A percentile compares a stretch with the other conserved stretches of the same genome.
These are phyloP conservation scores for Aspergillus saccharolyticus DNA, from an alignment of 495 filamentous ascomycete genomes.

Conservation along the genomic window DNA sequence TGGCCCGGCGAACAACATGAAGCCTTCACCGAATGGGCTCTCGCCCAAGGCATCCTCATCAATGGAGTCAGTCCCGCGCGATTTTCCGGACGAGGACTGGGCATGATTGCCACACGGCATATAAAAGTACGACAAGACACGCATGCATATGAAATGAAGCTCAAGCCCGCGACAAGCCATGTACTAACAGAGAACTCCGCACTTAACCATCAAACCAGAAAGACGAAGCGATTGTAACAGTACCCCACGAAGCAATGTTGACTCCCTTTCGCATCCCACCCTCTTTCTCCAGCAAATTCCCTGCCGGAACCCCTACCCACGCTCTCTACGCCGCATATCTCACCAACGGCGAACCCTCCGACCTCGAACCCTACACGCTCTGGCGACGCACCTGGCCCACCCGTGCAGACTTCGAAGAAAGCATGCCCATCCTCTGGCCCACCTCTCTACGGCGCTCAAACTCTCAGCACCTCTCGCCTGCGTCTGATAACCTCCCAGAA, in stretches of 20 bases:
- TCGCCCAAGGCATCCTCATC: slow-evolving; percentile 49
- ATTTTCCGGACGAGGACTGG: slow-evolving; percentile 65
- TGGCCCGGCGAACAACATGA: slow-evolving; percentile 44
- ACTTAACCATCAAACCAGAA: slow-evolving; percentile 20
- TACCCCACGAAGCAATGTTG: slow-evolving; percentile 60
- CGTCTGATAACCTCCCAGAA: neutral
- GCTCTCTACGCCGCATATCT: slow-evolving; percentile 68
- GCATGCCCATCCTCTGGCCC: slow-evolving; percentile 69
- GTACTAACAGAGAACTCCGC: slow-evolving; percentile 1
- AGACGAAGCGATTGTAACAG: slow-evolving; percentile 53
- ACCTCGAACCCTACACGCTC: slow-evolving; percentile 31
- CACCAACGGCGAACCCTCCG: slow-evolving; percentile 39
- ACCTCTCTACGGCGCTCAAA: slow-evolving; percentile 22
- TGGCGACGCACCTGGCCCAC: slow-evolving; percentile 72
- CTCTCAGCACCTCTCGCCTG: neutral
- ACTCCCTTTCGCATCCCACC: slow-evolving; percentile 54
- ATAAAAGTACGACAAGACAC: slow-evolving; percentile 57
- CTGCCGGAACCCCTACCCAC: slow-evolving; percentile 56
- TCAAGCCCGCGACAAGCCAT: neutral
- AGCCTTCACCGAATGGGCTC: slow-evolving; percentile 59
- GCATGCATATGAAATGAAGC: neutral
- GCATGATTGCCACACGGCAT: slow-evolving; percentile 61
- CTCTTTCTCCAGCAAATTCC: slow-evolving; percentile 36
- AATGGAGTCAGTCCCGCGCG: slow-evolving; percentile 54
- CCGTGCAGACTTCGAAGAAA: slow-evolving; percentile 50